Evolutionary conservation across 192 early-diverging fungal species (phyloP).

Genomic region (Funneliformis mosseae): DNA sequence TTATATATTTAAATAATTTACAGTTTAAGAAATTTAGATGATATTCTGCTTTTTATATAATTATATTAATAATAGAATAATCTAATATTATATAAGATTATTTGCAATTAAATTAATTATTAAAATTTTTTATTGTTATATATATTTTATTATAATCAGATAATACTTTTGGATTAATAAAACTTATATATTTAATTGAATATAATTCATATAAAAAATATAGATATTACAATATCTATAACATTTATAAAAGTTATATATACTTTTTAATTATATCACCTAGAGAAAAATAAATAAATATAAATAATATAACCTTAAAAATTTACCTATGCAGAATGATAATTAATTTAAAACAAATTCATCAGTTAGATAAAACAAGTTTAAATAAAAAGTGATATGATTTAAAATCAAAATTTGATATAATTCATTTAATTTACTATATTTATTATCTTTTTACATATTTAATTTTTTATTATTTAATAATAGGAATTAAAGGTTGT

Average conservation of each 20-base stretch:
- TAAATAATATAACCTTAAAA: neutral
- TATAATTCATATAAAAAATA: neutral
- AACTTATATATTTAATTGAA: neutral
- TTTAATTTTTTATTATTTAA: no score
- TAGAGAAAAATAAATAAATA: neutral
- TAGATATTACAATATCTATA: neutral
- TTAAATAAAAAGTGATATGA: neutral
- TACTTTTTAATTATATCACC: neutral
- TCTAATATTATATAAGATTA: neutral
- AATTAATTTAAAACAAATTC: neutral
- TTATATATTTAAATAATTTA: neutral
- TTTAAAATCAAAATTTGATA: no score
- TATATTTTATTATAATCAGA: neutral
- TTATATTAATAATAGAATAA: neutral
- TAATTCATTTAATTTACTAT: no score
- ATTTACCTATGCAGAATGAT: neutral
- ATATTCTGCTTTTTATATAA: neutral
- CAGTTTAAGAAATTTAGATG: neutral
- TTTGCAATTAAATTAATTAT: neutral
- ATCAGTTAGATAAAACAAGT: neutral
- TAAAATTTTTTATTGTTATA: neutral
- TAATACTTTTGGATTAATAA: neutral
- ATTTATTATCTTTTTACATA: no score
- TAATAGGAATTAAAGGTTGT: neutral
- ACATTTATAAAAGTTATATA: neutral